Percentiles rank a stretch among this genome's conserved stretches.
phyloP scores from a whole-genome alignment of 306 rosid genomes.

The Cucumis melo region DNA sequence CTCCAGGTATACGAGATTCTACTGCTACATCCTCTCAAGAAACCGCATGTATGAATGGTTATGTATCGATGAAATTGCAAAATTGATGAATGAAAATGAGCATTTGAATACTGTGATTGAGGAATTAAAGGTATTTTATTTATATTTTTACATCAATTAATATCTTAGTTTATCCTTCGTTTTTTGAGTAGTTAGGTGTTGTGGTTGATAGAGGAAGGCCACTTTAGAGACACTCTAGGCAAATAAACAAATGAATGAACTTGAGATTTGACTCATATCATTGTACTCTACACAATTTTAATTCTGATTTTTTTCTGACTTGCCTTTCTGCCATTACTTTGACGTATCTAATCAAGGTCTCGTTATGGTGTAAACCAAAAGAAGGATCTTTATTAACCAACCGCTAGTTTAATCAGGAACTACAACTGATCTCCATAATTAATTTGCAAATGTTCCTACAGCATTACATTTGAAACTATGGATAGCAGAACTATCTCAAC shows the following conservation, averaged over 20 bases:
- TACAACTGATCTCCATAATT: neutral
- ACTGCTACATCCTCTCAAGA: too few species aligned
- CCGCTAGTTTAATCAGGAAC: neutral
- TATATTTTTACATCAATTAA: neutral
- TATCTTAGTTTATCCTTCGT: neutral
- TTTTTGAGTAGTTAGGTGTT: neutral
- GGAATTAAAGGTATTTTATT: conserved; percentile 57
- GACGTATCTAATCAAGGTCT: neutral
- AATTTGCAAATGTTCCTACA: neutral
- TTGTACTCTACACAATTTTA: neutral
- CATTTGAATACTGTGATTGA: conserved; percentile 57
- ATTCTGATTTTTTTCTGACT: neutral
- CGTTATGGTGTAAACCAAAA: neutral
- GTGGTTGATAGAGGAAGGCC: neutral
- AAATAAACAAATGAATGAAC: neutral
- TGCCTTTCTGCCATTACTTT: neutral
- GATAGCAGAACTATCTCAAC: neutral
- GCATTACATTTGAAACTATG: neutral
- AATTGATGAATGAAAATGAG: conserved; percentile 93
- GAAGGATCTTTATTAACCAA: neutral
- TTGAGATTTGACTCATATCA: neutral
- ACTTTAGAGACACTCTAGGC: neutral
- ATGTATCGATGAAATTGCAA: conserved; percentile 95
- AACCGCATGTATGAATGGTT: too few species aligned
- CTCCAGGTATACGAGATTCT: too few species aligned